Evolutionary conservation across 2,329 filamentous ascomycete genomes (phyloP), one percentile per base, ranked within the genome.

Genomic region (Hypoxylon sp.): DNA sequence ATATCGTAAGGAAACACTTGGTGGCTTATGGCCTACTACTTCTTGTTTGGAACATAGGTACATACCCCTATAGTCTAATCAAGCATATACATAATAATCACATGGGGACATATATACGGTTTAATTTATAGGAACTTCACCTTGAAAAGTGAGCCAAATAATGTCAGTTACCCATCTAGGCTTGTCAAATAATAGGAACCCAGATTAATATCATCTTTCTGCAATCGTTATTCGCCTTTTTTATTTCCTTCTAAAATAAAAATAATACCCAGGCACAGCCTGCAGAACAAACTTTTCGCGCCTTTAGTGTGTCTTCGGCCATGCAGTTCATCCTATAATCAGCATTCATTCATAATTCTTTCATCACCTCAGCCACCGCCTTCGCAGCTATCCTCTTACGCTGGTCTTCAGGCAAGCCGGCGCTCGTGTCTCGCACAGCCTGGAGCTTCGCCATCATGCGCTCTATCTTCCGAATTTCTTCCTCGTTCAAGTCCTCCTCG

Each of bases 361-460:
- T 87, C 88, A 92, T 91, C 33, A 91, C 86, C 73, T 91, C 88
- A 11, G 82, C 83, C 2, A 91, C 88, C 0, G 88, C 88, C 72
- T 85, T 85, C 22, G 86, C 86, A 2, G 89, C 89, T 79, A 90
- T 83, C 67, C 83, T 84, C 77, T 84, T 87, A 71, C 88, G 83
- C 79, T 91, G 87, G 26, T 87, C 86, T 74, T 89, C 86, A 1
- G 87, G 83, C 77, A 92, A 75, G 8, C 86, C 87, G 11, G 86
- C 85, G 31, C 85, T 88, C 70, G 88, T 84, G 59, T 91, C 88
- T 74, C 84, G 80, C 8, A 87, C 87, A 1, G 88, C 88, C 78
- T 88, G 87, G 67, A 92, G 80, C 77, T 87, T 90, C 54, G 83
- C 80, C 87, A 92, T 90, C 85, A 91, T 87, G 56, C 81, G 80